Conservation (phyloP, 2,329 filamentous ascomycete genomes). For the Penicillium sp. region DNA sequence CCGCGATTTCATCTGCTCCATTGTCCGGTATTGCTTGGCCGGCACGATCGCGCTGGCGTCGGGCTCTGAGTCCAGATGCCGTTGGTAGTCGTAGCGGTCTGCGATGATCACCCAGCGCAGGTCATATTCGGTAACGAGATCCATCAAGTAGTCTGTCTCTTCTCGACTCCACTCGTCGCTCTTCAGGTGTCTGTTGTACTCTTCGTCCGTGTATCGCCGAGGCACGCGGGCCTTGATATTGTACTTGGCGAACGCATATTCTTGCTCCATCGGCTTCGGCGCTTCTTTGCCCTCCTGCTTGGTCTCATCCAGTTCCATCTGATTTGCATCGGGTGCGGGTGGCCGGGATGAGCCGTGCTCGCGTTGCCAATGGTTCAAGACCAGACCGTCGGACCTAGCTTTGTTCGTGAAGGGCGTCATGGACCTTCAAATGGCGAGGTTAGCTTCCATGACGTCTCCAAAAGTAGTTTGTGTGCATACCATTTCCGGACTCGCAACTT, state of each 20-base stretch:
- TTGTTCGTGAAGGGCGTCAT: constrained; percentile 73
- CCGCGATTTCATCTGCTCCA: constrained; percentile 89
- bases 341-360: constrained; percentile 54
- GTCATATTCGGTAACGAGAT: constrained; percentile 74
- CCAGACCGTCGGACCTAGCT: constrained; percentile 70
- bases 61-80: constrained; percentile 30
- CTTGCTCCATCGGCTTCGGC: constrained; percentile 42
- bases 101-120: constrained; percentile 88
- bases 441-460: constrained; percentile 51
- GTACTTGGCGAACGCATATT: constrained; percentile 76
- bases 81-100: constrained; percentile 80
- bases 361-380: constrained; percentile 79
- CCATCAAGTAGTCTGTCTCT: constrained; percentile 90
- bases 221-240: constrained; percentile 79
- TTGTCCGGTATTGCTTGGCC: constrained; percentile 58
- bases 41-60: constrained; percentile 38
- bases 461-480: constrained; percentile 53
- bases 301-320: constrained; percentile 43
- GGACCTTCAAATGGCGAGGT: constrained; percentile 60
- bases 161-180: constrained; percentile 82
- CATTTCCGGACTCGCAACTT: constrained; percentile 47
- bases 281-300: constrained; percentile 38
- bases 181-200: constrained; percentile 75
- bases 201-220: constrained; percentile 75
- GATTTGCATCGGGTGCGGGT: constrained; percentile 38